Percentiles rank a stretch among this genome's conserved stretches.
Conservation (phyloP, 164 flowering plant genomes). For the Amborella trichopoda region DNA sequence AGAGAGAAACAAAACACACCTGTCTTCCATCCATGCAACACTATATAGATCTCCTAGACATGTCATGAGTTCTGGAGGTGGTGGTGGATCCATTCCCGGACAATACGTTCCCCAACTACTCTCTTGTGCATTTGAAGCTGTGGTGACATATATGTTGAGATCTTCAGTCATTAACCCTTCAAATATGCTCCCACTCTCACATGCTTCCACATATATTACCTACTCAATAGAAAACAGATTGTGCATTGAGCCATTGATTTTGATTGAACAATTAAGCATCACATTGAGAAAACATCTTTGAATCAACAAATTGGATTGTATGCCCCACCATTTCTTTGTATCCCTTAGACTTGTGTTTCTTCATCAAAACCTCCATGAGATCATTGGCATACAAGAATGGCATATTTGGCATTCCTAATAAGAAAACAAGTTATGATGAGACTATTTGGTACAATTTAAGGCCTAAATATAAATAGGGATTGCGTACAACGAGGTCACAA, state of each 20-base stretch:
- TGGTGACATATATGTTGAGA: conserved; percentile 47
- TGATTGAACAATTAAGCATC: no score
- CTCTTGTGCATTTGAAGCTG: conserved; percentile 72
- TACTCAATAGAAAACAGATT: no score
- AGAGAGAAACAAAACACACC: conserved; percentile 13
- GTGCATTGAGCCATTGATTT: no score
- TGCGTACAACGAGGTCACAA: no score
- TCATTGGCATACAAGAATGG: conserved; percentile 45
- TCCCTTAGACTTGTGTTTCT: conserved; percentile 39
- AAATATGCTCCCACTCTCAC: conserved; percentile 75
- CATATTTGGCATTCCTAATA: conserved; percentile 52
- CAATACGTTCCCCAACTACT: conserved; percentile 71
- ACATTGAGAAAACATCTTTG: no score
- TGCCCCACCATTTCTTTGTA: conserved; percentile 59
- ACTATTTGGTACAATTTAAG: no score
- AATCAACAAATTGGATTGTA: no score
- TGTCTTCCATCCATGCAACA: conserved; percentile 80
- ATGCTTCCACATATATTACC: conserved; percentile 71
- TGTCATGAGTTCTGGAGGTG: conserved; percentile 54
- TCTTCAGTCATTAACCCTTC: conserved; percentile 62
- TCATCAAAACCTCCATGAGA: conserved; percentile 50
- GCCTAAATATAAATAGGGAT: no score
- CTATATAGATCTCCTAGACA: conserved; percentile 74
- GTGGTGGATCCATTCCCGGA: conserved; percentile 63
- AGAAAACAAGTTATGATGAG: background rate